Conservation (phyloP, 345 rosid genomes). For the Chamaenerion angustifolium region DNA sequence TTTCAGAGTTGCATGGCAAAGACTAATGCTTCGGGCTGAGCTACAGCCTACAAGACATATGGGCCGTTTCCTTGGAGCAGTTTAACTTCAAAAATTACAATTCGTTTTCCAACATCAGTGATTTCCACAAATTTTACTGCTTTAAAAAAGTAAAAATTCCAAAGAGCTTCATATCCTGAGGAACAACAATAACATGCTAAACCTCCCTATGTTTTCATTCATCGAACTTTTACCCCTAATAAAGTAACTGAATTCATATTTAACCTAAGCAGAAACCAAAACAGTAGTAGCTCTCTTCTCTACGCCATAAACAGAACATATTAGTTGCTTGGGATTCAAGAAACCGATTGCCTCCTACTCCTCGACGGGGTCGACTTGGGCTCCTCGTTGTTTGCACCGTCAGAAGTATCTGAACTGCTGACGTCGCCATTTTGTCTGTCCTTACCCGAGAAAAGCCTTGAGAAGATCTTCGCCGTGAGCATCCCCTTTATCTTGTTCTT, state of each 20-base stretch:
- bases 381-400: conserved; percentile 35
- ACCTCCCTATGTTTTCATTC: no score
- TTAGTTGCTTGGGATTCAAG: conserved; percentile 7
- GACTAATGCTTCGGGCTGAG: no score
- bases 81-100: no score
- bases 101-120: no score
- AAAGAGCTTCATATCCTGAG: no score
- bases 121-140: no score
- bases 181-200: no score
- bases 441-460: conserved; percentile 11
- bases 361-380: conserved; percentile 73
- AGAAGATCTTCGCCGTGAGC: conserved; percentile 12
- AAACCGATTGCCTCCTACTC: conserved; percentile 46
- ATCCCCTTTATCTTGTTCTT: conserved; percentile 9
- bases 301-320: not conserved
- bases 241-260: not conserved
- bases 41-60: no score
- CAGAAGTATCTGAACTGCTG: conserved; percentile 16
- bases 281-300: conserved; percentile 3
- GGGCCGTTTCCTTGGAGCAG: no score
- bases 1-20: no score
- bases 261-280: not conserved
- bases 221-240: not conserved
- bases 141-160: no score
- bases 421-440: conserved; percentile 13